Conservation (phyloP, 768 basidiomycete species). For the Holtermannia corniformis region DNA sequence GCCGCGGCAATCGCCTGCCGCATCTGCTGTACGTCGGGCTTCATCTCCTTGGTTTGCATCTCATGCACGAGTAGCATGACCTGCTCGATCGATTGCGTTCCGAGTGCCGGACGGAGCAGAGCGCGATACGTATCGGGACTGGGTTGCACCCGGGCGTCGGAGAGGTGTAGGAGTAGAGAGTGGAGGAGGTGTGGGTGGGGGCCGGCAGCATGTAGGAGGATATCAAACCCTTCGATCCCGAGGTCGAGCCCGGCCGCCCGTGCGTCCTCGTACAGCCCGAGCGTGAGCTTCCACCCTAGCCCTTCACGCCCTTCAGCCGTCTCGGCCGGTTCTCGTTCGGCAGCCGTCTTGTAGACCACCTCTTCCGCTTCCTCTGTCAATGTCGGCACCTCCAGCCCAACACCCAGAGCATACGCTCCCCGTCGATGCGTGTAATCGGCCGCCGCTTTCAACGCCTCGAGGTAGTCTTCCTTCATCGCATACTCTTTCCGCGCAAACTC, state of each 20-base stretch:
- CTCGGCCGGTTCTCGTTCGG: conserved; percentile 2
- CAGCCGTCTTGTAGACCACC: background rate
- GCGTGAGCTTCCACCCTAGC: conserved; percentile 17
- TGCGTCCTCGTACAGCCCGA: conserved; percentile 24
- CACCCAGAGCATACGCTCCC: background rate
- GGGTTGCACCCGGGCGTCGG: conserved; percentile 47
- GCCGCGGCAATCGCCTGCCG: conserved; percentile 52
- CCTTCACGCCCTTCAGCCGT: conserved; percentile 4
- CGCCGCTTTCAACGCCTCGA: conserved; percentile 17
- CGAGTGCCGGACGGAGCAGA: conserved; percentile 52
- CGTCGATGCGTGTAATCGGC: conserved; percentile 12
- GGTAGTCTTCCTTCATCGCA: too few relatives aligned
- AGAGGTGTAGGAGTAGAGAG: conserved; percentile 51
- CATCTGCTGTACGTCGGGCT: conserved; percentile 48
- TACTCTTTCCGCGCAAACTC: too few relatives aligned
- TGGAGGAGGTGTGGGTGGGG: conserved; percentile 35
- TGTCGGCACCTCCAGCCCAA: background rate
- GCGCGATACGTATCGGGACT: conserved; percentile 26
- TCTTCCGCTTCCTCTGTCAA: background rate
- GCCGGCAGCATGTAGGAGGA: conserved; percentile 48
- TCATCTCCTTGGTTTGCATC: conserved; percentile 50
- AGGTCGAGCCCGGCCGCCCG: conserved; percentile 18
- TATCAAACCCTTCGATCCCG: conserved; percentile 48
- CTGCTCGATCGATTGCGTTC: conserved; percentile 54
- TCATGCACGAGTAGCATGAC: conserved; percentile 55